phyloP scores from a whole-genome alignment of 306 rosid species.

The Medicago ruthenica region DNA sequence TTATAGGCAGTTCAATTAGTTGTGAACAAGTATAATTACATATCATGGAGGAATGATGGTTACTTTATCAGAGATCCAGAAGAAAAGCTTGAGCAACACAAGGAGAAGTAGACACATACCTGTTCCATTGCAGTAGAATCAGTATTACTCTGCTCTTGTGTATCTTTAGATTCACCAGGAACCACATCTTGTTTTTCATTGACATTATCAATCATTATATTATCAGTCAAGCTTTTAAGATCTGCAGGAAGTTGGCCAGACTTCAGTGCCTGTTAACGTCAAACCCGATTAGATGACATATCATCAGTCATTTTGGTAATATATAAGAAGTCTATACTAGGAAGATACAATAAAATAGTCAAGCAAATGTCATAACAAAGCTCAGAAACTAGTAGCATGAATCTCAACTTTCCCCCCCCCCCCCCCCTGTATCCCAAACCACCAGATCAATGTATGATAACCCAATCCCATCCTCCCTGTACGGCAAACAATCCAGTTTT shows the following conservation, averaged over 20 bases:
- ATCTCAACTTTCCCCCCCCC: constrained; percentile 5
- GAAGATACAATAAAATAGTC: constrained; percentile 14
- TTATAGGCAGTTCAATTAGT: background rate
- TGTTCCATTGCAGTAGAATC: constrained; percentile 77
- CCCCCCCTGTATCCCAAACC: constrained; percentile 7
- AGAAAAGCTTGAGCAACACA: background rate
- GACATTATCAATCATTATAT: constrained; percentile 44
- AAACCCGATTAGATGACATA: constrained; percentile 26
- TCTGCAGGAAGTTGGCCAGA: constrained; percentile 93
- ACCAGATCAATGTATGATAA: constrained; percentile 17
- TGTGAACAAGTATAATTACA: background rate
- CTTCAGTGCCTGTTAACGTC: constrained; percentile 72
- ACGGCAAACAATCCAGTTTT: constrained; percentile 19
- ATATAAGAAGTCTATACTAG: constrained; percentile 5
- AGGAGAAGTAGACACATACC: constrained; percentile 49
- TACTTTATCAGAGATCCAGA: constrained; percentile 4
- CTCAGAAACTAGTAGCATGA: background rate
- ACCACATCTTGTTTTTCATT: constrained; percentile 47
- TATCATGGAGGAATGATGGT: background rate
- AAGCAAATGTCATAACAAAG: constrained; percentile 5
- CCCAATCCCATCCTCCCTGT: constrained; percentile 12
- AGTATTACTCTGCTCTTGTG: constrained; percentile 51
- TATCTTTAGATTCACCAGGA: constrained; percentile 51
- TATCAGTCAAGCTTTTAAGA: constrained; percentile 58
- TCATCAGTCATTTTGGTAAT: background rate